These are phyloP conservation scores for Lentithecium fluviatile DNA, from an alignment of 495 filamentous ascomycete genomes.

Conservation along the genomic window DNA sequence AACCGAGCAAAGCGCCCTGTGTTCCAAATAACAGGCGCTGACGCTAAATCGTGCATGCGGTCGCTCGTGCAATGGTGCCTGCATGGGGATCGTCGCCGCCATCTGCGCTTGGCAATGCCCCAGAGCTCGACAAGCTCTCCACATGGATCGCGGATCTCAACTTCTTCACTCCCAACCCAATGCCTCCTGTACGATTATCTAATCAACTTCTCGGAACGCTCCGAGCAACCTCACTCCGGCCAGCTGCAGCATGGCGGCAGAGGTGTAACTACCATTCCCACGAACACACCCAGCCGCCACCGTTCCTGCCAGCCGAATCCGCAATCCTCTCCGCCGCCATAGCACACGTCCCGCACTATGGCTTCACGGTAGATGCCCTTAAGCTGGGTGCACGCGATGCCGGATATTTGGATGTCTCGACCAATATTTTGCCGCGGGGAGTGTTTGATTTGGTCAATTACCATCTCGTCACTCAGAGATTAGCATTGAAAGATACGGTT, in stretches of 20 bases:
- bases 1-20: too few species aligned
- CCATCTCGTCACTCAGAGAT: conserved; percentile 69
- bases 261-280: conserved; percentile 67
- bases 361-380: conserved; percentile 73
- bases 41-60: too few species aligned
- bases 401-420: conserved; percentile 81
- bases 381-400: conserved; percentile 75
- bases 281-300: conserved; percentile 56
- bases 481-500: conserved; percentile 53
- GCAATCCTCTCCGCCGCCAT: conserved; percentile 79
- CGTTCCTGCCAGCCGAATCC: conserved; percentile 70
- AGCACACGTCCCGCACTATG: conserved; percentile 73
- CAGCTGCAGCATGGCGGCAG: conserved; percentile 9
- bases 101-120: not conserved
- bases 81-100: too few species aligned
- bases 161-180: not conserved
- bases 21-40: too few species aligned
- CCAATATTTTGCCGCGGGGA: conserved; percentile 75
- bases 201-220: conserved; percentile 7
- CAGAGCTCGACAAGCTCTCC: not conserved
- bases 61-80: too few species aligned
- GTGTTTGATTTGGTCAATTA: conserved; percentile 80
- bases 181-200: conserved; percentile 16
- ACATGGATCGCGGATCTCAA: conserved; percentile 3
- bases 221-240: conserved; percentile 18